Base-by-base conservation (phyloP, 176 grass and related monocot genomes). In the Raddia distichophylla region DNA sequence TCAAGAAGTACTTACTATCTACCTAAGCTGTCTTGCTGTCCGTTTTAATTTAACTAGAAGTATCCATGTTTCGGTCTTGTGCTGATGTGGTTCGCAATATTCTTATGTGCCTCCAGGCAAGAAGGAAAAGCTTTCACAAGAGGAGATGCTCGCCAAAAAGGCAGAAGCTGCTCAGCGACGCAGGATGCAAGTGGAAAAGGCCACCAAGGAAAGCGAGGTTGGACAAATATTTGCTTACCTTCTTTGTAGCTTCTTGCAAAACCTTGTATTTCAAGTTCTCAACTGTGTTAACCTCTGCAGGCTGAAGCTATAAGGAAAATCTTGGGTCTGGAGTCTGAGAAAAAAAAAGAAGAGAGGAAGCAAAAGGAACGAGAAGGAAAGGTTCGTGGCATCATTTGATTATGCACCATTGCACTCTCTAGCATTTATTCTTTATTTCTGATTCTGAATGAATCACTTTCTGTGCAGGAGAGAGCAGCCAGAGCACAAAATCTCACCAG, bases 311-410 rank as follows among this genome's bases (percentile, higher is more conserved):
- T 93, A 81, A 93, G 89, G 73, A 95, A 95, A 88, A 95, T 99
- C 84, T 76, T 95, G 76, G 96, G 96, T 78, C 74, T 93, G 64
- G 96, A 99, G 64, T 90, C 93, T 14, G 91, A 91, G 50, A 95
- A 91, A 67, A 99, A 99, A 79, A 99, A 93, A 80, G 91, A 99
- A 93, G 96, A 99, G 81, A 93, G 87, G 87, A 99, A 95, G 74
- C 93, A 93, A 64, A 99, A 93, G 74, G 93, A 99, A 80, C 89
- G 69, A 16, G 91, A 95, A 82, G 89, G 91, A 53, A 95, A 86
- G 91, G 96, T 91, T 12, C 2, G 47, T 52, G 59, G 74, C 60
- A 52, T 85, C 27, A 61, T 89, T 60, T 67, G 58, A 53, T 43
- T 57, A 63, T 77, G 40, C 69, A 10, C 17, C 16, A 10, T 34